These are phyloP conservation scores for Aureobasidium sp. DNA, from an alignment of 2,329 filamentous ascomycete genomes.

Conservation along the genomic window DNA sequence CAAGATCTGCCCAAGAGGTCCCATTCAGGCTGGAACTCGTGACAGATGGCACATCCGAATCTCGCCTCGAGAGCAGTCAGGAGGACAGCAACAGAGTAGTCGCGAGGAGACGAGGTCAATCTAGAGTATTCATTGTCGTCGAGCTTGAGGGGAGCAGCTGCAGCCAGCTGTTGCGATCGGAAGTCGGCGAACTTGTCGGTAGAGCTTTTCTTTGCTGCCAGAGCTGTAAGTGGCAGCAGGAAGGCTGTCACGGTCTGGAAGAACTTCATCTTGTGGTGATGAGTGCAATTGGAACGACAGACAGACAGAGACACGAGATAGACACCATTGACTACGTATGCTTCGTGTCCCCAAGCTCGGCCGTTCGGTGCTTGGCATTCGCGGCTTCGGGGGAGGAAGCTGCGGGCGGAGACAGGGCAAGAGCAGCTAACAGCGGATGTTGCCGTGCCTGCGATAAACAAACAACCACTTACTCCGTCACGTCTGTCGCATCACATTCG, in stretches of 20 bases:
- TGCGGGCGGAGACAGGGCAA: neutral
- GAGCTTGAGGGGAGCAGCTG: slow-evolving; percentile 63
- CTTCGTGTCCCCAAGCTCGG: slow-evolving; percentile 9
- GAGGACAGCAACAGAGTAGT: slow-evolving; percentile 76
- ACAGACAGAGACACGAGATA: neutral
- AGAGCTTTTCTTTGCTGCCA: slow-evolving; percentile 57
- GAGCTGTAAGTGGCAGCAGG: slow-evolving; percentile 52
- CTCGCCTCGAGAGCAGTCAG: slow-evolving; percentile 78
- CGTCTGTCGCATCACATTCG: neutral
- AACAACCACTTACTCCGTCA: neutral
- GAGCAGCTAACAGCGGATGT: neutral
- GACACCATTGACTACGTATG: slow-evolving; percentile 3
- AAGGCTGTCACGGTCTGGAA: slow-evolving; percentile 56
- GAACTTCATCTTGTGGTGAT: slow-evolving; percentile 52
- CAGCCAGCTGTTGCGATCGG: slow-evolving; percentile 58
- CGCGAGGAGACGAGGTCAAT: slow-evolving; percentile 67
- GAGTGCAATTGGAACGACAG: neutral
- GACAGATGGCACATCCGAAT: slow-evolving; percentile 79
- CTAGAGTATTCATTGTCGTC: slow-evolving; percentile 67
- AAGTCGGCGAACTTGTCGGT: slow-evolving; percentile 63
- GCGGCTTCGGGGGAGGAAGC: neutral
- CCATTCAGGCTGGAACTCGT: slow-evolving; percentile 92
- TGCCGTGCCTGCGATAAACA: slow-evolving; percentile 9
- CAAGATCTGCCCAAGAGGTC: slow-evolving; percentile 79
- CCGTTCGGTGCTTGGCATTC: slow-evolving; percentile 2